Evolutionary conservation across 768 basidiomycete genomes (phyloP).

Genomic region (Pholiota microspora): DNA sequence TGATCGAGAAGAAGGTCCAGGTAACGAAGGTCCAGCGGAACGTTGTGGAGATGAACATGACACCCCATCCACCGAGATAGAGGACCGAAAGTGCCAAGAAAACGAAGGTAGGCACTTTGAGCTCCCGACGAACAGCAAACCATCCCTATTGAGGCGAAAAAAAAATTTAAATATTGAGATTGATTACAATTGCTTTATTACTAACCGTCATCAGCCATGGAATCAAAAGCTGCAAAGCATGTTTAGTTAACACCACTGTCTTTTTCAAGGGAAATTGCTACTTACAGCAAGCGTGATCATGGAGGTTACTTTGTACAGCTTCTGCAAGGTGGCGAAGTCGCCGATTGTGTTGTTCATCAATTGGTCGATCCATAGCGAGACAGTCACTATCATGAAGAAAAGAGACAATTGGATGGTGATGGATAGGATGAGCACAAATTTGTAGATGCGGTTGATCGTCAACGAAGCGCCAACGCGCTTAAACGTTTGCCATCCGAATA

Average conservation of each 20-base stretch:
- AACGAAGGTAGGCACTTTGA: constrained; percentile 51
- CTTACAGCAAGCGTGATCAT: constrained; percentile 61
- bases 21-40: constrained; percentile 77
- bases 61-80: constrained; percentile 67
- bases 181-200: neutral
- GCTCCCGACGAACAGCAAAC: constrained; percentile 71
- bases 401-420: constrained; percentile 73
- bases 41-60: constrained; percentile 69
- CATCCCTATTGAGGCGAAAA: constrained; percentile 50
- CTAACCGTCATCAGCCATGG: constrained; percentile 68
- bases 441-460: constrained; percentile 74
- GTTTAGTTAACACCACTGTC: neutral
- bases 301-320: constrained; percentile 53
- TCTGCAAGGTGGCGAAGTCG: constrained; percentile 41
- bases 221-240: constrained; percentile 46
- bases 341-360: constrained; percentile 66
- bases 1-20: constrained; percentile 74
- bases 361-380: constrained; percentile 77
- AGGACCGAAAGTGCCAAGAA: constrained; percentile 61
- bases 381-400: constrained; percentile 73
- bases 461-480: constrained; percentile 79
- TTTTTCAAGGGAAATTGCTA: too few relatives aligned
- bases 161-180: constrained; percentile 4
- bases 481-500: constrained; percentile 87
- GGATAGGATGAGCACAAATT: constrained; percentile 64